Evolutionary conservation across 2,329 filamentous ascomycete genomes (phyloP), one percentile per base, ranked within the genome.

Genomic region (Claviceps humidiphila): DNA sequence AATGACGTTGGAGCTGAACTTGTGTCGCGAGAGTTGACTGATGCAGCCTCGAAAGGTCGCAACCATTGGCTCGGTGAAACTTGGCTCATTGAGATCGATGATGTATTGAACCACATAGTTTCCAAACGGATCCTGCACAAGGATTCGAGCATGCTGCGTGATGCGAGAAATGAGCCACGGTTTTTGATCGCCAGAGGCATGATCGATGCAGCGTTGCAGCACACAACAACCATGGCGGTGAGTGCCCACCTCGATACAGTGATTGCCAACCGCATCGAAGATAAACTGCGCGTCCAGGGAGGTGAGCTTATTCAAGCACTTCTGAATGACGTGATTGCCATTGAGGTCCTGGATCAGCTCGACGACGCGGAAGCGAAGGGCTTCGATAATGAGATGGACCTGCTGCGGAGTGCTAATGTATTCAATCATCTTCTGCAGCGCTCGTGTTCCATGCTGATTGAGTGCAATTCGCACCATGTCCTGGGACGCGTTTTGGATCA

Each of bases 51-150:
- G 73, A 73, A 98, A 96, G 63, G 83, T 84, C 51, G 77, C 74
- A 55, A 94, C 93, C 42, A 98, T 76, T 3, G 91, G 91, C 62
- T 93, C 86, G 1, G 91, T 96, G 70, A 95, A 96, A 59, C 75
- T 75, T 13, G 85, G 76, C 64, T 98, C 89, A 58, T 89, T 89
- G 51, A 97, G 78, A 65, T 97, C 93, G 59, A 98, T 82, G 64
- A 98, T 97, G 72, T 98, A 98, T 71, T 98, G 93, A 49, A 98
- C 87, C 49, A 98, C 93, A 59, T 98, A 98, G 70, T 98, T 98
- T 64, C 93, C 93, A 60, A 96, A 98, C 0, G 93, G 91, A 66
- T 98, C 93, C 67, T 96, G 89, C 20, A 98, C 89, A 11, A 98
- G 80, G 40, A 84, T 75, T 58, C 88, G 86, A n/a, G 90, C 89